Base-by-base conservation (phyloP, 345 rosid genomes). In the Ceriops decandra region DNA sequence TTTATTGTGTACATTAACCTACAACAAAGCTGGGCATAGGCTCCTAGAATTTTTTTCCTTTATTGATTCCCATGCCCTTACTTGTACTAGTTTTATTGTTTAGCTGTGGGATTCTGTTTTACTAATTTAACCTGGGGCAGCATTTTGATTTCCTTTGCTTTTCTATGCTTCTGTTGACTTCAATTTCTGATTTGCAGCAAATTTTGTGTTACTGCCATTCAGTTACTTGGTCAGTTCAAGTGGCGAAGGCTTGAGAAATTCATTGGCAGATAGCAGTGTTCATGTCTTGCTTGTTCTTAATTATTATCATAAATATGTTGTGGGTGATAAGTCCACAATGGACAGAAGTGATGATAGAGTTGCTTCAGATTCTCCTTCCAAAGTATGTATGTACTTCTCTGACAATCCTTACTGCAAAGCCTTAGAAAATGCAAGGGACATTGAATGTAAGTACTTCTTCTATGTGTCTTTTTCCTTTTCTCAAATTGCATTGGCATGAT, bases 361-460 rank as follows among this genome's bases (percentile, higher is more conserved):
- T 49, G 64, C 81, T 52, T 80, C 93, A 24, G 90, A 85, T 66
- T 77, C 87, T 68, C 80, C 82, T 69, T 82, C 90, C 57, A 84
- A 87, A 82, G 78, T 62, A 60, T 77, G 76, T 71, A 68, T 70
- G 21, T 74, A 74, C 72, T 83, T 91, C 66, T 76, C 86, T 31
- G 90, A 84, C 64, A 92, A 88, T 75, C 92, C 90, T 73, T 92
- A 82, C 80, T 80, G 88, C 92, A 87, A 84, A 80, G 95, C 95
- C 64, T 79, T 95, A 65, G 86, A 84, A 84, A 90, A 86, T 82
- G 86, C 92, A 56, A 85, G 86, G 82, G 98, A 95, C 76, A 77
- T 90, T 59, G 98, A 95, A 76, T 82, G 99, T 95, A 82, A 92
- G 87, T 28, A 38, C 21, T 62, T 68, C 47, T 72, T 63, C 7